Evolutionary conservation across 2,329 filamentous ascomycete genomes (phyloP).

Genomic region (Aspergillus novofumigatus): DNA sequence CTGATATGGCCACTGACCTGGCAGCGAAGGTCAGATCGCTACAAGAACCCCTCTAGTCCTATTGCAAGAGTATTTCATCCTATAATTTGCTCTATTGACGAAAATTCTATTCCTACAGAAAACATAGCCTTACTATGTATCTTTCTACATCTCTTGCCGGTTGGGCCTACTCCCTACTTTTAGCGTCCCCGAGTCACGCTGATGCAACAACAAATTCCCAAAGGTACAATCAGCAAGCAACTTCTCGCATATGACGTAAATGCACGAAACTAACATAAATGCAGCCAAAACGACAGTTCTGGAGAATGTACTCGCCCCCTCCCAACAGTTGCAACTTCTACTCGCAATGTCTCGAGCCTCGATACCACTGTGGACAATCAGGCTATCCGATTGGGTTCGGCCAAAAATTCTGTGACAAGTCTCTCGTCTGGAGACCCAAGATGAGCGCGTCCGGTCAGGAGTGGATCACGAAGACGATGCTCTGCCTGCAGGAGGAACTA

Average conservation of each 20-base stretch:
- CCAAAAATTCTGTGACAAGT: constrained; percentile 24
- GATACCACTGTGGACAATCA: constrained; percentile 20
- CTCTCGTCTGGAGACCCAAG: constrained; percentile 5
- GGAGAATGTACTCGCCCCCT: constrained; percentile 4
- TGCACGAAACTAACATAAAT: background rate
- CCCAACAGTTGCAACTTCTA: constrained; percentile 27
- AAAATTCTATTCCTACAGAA: background rate
- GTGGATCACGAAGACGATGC: constrained; percentile 25
- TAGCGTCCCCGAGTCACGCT: background rate
- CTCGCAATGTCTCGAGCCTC: constrained; percentile 17
- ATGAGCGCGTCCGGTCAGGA: constrained; percentile 17
- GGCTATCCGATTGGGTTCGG: constrained; percentile 30
- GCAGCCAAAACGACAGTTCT: background rate
- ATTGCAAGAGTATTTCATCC: background rate
- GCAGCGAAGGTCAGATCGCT: background rate
- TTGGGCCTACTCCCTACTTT: background rate
- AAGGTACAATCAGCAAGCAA: background rate
- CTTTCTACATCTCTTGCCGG: background rate
- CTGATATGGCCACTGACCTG: background rate
- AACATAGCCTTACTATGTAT: background rate
- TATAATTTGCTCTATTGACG: background rate
- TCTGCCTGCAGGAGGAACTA: constrained; percentile 24
- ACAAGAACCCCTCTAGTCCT: background rate
- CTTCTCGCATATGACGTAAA: too few species aligned
- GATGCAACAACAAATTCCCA: background rate